These are phyloP conservation scores for Suillus alpinus DNA, from an alignment of 768 basidiomycete species.

Conservation along the genomic window DNA sequence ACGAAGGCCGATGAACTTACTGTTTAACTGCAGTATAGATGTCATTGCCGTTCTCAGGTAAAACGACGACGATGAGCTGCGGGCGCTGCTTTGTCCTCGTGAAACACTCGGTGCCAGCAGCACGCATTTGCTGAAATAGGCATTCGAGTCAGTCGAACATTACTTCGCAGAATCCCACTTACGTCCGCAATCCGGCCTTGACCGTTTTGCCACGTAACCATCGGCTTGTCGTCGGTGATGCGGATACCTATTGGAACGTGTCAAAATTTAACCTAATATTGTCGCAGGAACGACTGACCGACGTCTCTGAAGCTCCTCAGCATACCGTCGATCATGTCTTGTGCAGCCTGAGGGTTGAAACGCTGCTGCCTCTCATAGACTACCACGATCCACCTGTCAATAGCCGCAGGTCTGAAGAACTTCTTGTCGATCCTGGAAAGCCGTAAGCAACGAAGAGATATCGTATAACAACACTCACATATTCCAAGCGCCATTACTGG, in stretches of 20 bases:
- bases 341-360: slow-evolving; percentile 46
- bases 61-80: slow-evolving; percentile 59
- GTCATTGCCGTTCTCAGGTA: slow-evolving; percentile 74
- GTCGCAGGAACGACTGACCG: slow-evolving; percentile 43
- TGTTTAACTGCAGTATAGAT: slow-evolving; percentile 78
- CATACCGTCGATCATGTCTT: slow-evolving; percentile 57
- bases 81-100: slow-evolving; percentile 43
- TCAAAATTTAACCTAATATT: not conserved
- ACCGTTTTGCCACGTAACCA: slow-evolving; percentile 55
- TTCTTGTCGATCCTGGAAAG: slow-evolving; percentile 62
- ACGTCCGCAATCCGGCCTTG: slow-evolving; percentile 53
- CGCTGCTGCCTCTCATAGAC: slow-evolving; percentile 62
- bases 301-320: slow-evolving; percentile 48
- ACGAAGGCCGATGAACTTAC: slow-evolving; percentile 40
- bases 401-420: slow-evolving; percentile 55
- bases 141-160: not conserved
- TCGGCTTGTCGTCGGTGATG: slow-evolving; percentile 42
- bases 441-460: not conserved
- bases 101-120: slow-evolving; percentile 46
- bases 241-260: slow-evolving; percentile 49
- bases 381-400: slow-evolving; percentile 61
- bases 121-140: slow-evolving; percentile 42
- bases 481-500: slow-evolving; percentile 74
- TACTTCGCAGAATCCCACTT: slow-evolving; percentile 7
- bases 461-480: slow-evolving; percentile 43